Evolutionary conservation across 2,329 filamentous ascomycete species (phyloP).

Genomic region (Fusarium decemcellulare): DNA sequence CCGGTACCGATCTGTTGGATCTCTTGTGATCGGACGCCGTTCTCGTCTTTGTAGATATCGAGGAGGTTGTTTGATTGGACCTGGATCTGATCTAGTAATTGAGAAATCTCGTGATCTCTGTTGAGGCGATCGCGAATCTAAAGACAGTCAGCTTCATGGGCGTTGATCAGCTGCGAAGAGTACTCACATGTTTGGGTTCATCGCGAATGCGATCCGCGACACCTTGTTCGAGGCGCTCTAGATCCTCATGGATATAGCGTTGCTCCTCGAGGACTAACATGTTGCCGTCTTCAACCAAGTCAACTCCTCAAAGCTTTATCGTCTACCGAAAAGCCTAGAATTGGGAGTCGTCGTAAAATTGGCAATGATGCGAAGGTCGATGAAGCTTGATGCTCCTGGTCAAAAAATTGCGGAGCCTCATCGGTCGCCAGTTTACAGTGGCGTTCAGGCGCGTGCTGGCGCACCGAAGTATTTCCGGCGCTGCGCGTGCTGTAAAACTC

Average conservation of each 20-base stretch:
- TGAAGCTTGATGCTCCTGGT: constrained; percentile 31
- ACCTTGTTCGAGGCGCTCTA: constrained; percentile 95
- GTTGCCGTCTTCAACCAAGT: constrained; percentile 26
- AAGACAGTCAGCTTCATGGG: constrained; percentile 34
- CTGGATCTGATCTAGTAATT: constrained; percentile 90
- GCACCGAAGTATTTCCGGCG: constrained; percentile 51
- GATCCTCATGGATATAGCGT: constrained; percentile 93
- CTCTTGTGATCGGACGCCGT: constrained; percentile 80
- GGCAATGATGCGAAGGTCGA: constrained; percentile 17
- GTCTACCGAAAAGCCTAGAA: not conserved
- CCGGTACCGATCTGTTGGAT: constrained; percentile 87
- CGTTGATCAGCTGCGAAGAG: not conserved
- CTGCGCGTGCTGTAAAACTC: constrained; percentile 36
- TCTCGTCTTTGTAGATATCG: constrained; percentile 86
- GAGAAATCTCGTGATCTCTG: constrained; percentile 91
- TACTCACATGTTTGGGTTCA: constrained; percentile 86
- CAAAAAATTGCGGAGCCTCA: constrained; percentile 47
- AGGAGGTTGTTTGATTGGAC: constrained; percentile 86
- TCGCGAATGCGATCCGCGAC: constrained; percentile 91
- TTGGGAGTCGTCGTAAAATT: not conserved
- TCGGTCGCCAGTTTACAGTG: constrained; percentile 46
- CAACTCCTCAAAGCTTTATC: no score
- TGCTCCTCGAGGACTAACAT: constrained; percentile 96
- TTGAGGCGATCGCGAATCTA: constrained; percentile 91
- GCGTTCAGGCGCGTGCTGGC: constrained; percentile 32